Percentiles rank a stretch among this genome's conserved stretches.
Evolutionary conservation across 192 early-diverging fungal species (phyloP).

Genomic region (Rhizoclosmatium sp.): DNA sequence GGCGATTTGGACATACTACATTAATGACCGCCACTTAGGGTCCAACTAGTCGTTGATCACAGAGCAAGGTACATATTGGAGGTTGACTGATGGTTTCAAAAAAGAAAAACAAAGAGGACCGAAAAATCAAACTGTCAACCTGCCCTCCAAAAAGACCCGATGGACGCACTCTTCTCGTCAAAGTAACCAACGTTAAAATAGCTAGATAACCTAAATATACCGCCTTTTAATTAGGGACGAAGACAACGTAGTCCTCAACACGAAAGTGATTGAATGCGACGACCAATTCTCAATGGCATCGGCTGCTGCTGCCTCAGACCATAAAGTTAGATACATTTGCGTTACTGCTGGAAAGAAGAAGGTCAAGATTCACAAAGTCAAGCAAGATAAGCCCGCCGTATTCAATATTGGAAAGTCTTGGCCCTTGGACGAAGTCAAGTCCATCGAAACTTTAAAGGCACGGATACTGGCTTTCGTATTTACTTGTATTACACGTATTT

Average conservation of each 20-base stretch:
- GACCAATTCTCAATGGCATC: slow-evolving; percentile 16
- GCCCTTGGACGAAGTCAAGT: slow-evolving; percentile 58
- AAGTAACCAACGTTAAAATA: slow-evolving; percentile 2
- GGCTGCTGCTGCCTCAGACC: not conserved
- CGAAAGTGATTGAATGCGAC: slow-evolving; percentile 20
- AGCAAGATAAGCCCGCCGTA: slow-evolving; percentile 40
- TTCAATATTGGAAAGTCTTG: slow-evolving; percentile 53
- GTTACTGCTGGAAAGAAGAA: slow-evolving; percentile 13
- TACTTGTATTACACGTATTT: not conserved
- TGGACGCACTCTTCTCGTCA: slow-evolving; percentile 6
- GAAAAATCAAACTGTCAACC: not conserved
- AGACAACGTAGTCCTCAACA: not conserved
- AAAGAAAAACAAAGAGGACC: not conserved
- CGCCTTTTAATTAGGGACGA: slow-evolving; percentile 3
- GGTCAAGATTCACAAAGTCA: slow-evolving; percentile 54
- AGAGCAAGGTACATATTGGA: too few species aligned
- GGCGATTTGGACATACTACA: too few species aligned
- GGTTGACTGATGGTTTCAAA: not conserved
- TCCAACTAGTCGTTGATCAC: too few species aligned
- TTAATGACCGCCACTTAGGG: too few species aligned
- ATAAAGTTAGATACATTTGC: slow-evolving; percentile 4
- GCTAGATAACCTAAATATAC: not conserved
- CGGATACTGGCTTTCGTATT: not conserved
- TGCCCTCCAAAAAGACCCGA: not conserved
- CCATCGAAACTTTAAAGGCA: slow-evolving; percentile 49